Base-by-base conservation (phyloP, 306 rosid species). In the Corylus avellana region DNA sequence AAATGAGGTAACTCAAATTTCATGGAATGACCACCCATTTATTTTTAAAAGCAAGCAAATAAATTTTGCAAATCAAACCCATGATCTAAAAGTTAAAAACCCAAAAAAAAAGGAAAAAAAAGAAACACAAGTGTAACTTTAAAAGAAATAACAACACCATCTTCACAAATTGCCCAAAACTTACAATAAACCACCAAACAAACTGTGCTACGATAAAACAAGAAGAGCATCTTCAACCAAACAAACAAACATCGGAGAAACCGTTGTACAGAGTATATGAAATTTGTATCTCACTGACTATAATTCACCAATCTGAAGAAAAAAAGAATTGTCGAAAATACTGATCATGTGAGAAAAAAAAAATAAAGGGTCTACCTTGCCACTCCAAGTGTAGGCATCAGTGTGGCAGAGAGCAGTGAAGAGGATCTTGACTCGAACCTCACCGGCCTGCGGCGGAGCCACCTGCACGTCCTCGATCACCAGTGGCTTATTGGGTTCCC, bases 401-500 rank as follows among this genome's bases (percentile, higher is more conserved):
- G 97, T 94, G 82, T 92, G 98, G 64, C 95, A 94, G 70, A 94
- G 95, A 83, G 97, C 97, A 27, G 97, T 85, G 85, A 75, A 94
- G 75, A 91, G 90, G 82, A 94, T 90, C 85, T 91, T 81, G 87
- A 94, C 46, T 54, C 95, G 90, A 76, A 94, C 97, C 88, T 94
- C 98, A 1, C 97, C 95, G 49, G 90, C 81, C 70, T 88, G 97
- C 37, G 97, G 97, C 35, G 94, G 98, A 81, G 92, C 97, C 72
- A 95, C 98, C 81, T 95, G 87, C 63, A 95, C 95, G 68, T 95
- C 97, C 79, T 92, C 92, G 56, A 95, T 88, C 42, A 77, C 83
- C 86, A 95, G 78, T 32, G 98, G 94, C 77, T 92, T 95, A 64
- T 90, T 91, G 87, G 98, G 92, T 91, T 92, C 98, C 97, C 94